These are phyloP conservation scores for Histomonas meleagridis DNA, from an alignment of 208 protist species.

Conservation along the genomic window DNA sequence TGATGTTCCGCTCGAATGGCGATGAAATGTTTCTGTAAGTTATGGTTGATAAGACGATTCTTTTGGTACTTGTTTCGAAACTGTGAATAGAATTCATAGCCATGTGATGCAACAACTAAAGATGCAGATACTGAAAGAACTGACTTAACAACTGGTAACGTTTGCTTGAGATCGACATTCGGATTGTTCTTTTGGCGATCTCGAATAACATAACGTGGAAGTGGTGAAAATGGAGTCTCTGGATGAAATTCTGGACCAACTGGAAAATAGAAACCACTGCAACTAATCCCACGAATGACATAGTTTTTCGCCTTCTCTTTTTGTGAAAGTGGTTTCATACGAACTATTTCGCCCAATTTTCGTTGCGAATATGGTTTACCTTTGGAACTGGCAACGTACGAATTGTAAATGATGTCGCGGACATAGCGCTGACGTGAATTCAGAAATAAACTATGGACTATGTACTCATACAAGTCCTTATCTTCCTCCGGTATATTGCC, in stretches of 20 bases:
- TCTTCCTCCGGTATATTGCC: background rate
- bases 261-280: background rate
- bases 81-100: background rate
- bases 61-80: background rate
- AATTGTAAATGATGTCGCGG: slow-evolving; percentile 15
- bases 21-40: background rate
- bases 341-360: background rate
- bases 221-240: background rate
- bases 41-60: background rate
- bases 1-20: background rate
- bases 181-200: background rate
- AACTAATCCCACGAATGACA: background rate
- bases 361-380: background rate
- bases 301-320: background rate
- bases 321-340: background rate
- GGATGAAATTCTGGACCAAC: background rate
- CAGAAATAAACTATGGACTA: background rate
- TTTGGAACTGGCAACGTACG: background rate
- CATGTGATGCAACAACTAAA: background rate
- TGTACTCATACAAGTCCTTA: background rate
- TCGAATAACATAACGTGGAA: background rate
- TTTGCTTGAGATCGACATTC: background rate
- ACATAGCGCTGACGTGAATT: background rate
- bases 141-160: background rate
- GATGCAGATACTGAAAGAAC: background rate